Conservation (phyloP, 768 basidiomycete genomes). For the Leccinum aurantiacum region DNA sequence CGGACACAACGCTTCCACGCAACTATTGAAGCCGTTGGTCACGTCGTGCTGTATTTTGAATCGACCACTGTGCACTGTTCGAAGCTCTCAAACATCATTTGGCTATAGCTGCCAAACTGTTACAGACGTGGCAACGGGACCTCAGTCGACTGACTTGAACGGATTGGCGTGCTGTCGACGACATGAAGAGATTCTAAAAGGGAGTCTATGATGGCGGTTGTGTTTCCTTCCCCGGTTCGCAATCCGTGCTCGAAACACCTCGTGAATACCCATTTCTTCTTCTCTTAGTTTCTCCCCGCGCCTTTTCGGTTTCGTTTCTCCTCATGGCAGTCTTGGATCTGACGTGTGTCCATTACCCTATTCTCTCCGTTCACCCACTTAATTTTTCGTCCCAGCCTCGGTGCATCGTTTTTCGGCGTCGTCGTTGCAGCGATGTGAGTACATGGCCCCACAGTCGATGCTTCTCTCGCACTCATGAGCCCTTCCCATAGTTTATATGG, state of each 20-base stretch:
- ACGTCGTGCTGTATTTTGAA: neutral
- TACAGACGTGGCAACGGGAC: neutral
- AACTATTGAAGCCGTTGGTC: neutral
- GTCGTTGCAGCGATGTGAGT: slow-evolving; percentile 49
- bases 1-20: neutral
- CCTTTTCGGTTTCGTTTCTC: neutral
- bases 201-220: neutral
- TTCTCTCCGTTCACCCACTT: neutral
- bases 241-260: neutral
- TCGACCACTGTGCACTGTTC: neutral
- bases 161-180: neutral
- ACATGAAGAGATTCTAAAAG: neutral
- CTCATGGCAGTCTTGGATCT: slow-evolving; percentile 28
- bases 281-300: neutral
- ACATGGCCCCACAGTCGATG: neutral
- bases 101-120: neutral
- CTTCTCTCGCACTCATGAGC: slow-evolving; percentile 4
- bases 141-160: neutral
- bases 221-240: neutral
- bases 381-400: slow-evolving; percentile 37
- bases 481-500: slow-evolving; percentile 44
- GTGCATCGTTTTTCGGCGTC: slow-evolving; percentile 51
- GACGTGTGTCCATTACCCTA: slow-evolving; percentile 30
- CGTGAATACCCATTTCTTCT: slow-evolving; percentile 5
- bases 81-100: neutral